These are phyloP conservation scores for Symbiodinium pilosum DNA, from an alignment of 73 alveolate genomes.

Conservation along the genomic window DNA sequence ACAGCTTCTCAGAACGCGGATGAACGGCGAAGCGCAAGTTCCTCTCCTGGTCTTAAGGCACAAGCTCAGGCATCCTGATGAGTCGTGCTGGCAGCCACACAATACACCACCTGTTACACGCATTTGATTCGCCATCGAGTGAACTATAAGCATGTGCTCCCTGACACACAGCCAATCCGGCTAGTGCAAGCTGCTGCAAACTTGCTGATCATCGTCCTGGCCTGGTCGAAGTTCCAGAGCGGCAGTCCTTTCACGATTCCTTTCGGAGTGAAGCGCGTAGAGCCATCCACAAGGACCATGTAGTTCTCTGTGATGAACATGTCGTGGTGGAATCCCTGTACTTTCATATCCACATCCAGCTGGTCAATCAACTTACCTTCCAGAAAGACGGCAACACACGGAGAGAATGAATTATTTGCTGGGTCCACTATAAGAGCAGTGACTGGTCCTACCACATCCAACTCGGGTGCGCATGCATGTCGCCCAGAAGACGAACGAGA, in stretches of 20 bases:
- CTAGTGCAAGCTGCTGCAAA: no score
- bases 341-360: conserved; percentile 49
- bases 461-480: not conserved
- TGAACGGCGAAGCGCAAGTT: conserved; percentile 74
- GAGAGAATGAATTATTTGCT: not conserved
- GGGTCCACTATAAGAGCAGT: not conserved
- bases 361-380: conserved; percentile 76
- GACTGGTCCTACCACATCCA: no score
- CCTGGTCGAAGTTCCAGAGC: conserved; percentile 86
- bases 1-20: conserved; percentile 24
- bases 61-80: not conserved
- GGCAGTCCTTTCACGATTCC: conserved; percentile 59
- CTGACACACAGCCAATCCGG: no score
- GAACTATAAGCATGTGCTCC: no score
- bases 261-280: conserved; percentile 60
- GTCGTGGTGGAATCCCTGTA: conserved; percentile 80
- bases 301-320: conserved; percentile 91
- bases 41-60: not conserved
- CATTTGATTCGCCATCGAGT: no score
- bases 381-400: not conserved
- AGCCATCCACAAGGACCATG: conserved; percentile 79
- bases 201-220: no score
- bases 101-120: no score
- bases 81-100: no score
- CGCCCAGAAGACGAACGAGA: not conserved